Evolutionary conservation across 108 stramenopile species (phyloP).

Genomic region (Discostella stelligeroides): DNA sequence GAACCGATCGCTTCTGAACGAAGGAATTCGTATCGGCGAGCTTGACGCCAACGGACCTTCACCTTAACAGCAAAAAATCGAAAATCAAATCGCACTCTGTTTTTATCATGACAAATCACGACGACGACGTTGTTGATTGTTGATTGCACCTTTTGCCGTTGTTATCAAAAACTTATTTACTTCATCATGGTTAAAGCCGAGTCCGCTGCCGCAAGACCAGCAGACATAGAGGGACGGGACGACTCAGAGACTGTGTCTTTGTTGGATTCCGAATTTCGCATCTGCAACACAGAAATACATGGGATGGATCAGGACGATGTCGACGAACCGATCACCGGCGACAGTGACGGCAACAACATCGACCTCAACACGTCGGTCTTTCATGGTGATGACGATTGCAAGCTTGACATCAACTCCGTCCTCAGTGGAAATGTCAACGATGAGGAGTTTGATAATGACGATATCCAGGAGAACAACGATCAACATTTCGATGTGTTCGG

Average conservation of each 20-base stretch:
- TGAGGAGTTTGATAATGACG: conserved; percentile 1
- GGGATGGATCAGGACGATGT: background rate
- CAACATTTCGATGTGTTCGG: conserved; percentile 2
- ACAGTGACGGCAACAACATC: conserved; percentile 10
- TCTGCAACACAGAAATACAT: background rate
- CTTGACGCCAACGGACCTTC: too few relatives aligned
- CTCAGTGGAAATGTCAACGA: conserved; percentile 7
- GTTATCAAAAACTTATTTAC: background rate
- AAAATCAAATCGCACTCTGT: background rate
- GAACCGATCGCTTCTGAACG: too few relatives aligned
- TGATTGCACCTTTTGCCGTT: too few relatives aligned
- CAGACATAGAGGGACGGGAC: background rate
- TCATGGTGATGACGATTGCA: conserved; percentile 7
- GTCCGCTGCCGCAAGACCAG: background rate
- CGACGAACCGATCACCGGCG: conserved; percentile 12
- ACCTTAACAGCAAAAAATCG: too few relatives aligned
- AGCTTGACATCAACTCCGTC: conserved; percentile 15
- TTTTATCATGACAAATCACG: too few relatives aligned
- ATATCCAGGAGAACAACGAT: background rate
- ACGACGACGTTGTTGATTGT: too few relatives aligned
- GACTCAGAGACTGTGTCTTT: conserved; percentile 7
- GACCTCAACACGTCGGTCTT: conserved; percentile 10
- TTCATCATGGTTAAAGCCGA: background rate
- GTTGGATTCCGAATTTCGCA: conserved; percentile 11
- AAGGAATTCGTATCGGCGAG: too few relatives aligned